Conservation (phyloP, 2,329 filamentous ascomycete species). For the Fusarium ambrosium region DNA sequence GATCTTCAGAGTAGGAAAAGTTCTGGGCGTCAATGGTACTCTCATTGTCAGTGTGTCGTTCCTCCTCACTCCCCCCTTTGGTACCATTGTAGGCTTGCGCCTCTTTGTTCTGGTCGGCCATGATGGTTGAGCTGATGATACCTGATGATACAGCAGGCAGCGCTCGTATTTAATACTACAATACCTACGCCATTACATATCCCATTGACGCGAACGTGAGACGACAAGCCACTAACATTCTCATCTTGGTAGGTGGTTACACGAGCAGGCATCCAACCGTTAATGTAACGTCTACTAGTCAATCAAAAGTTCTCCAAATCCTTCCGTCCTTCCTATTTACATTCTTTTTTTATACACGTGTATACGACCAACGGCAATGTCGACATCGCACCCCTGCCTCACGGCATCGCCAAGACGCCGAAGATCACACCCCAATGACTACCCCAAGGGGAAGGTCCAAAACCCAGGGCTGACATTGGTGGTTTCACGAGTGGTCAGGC, state of each 20-base stretch:
- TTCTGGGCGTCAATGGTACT: conserved; percentile 57
- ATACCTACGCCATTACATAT: conserved; percentile 11
- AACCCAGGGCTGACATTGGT: background rate
- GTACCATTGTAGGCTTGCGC: background rate
- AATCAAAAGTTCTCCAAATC: conserved; percentile 5
- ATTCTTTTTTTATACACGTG: background rate
- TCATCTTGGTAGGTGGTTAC: conserved; percentile 2
- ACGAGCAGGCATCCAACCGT: conserved; percentile 12
- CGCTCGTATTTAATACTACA: background rate
- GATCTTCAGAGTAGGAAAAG: conserved; percentile 56
- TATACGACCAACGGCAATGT: conserved; percentile 11
- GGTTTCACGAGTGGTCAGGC: conserved; percentile 8
- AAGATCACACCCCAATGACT: conserved; percentile 12
- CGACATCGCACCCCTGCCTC: conserved; percentile 31
- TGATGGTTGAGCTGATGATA: conserved; percentile 5
- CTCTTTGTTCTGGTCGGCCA: conserved; percentile 32
- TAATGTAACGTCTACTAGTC: conserved; percentile 5
- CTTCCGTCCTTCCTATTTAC: conserved; percentile 15
- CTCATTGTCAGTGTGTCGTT: conserved; percentile 31
- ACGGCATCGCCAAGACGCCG: conserved; percentile 23
- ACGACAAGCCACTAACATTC: background rate
- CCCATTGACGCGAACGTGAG: conserved; percentile 10
- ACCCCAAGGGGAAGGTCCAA: conserved; percentile 36
- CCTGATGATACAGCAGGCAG: background rate
- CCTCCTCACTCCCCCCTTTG: conserved; percentile 36